Evolutionary conservation across 768 basidiomycete genomes (phyloP).

Genomic region (Tylopilus felleus): DNA sequence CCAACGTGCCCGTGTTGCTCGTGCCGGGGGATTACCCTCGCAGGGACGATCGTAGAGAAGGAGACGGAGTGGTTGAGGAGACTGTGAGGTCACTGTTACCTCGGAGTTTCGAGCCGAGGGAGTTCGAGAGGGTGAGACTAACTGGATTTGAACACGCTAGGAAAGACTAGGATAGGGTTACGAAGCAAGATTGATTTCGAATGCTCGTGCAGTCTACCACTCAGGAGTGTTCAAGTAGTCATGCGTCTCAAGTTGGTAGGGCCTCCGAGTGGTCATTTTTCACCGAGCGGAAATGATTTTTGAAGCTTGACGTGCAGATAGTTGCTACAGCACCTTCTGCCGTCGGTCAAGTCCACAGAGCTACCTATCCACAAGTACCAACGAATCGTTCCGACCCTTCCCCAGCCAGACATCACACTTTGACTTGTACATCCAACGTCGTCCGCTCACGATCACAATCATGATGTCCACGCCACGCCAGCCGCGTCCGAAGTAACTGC

Average conservation of each 20-base stretch:
- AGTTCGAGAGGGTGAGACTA: neutral
- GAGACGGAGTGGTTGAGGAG: neutral
- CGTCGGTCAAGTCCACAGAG: no score
- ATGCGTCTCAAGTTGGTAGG: no score
- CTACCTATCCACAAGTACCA: no score
- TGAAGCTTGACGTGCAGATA: no score
- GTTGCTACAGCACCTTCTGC: no score
- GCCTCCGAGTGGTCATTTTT: no score
- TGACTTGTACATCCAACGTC: neutral
- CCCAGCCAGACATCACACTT: neutral
- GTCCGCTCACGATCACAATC: neutral
- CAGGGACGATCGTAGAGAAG: neutral
- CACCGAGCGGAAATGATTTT: no score
- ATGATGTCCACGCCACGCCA: conserved; percentile 36
- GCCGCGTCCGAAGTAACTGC: conserved; percentile 39
- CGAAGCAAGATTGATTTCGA: neutral
- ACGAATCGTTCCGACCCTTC: neutral
- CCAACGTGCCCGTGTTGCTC: conserved; percentile 69
- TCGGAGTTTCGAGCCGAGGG: neutral
- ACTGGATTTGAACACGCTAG: neutral
- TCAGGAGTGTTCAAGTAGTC: no score
- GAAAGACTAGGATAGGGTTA: neutral
- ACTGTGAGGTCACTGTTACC: neutral
- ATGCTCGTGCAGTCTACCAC: no score
- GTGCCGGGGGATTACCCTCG: conserved; percentile 49